Base-by-base conservation (phyloP, 768 basidiomycete genomes). In the Leccinum rimulosum region DNA sequence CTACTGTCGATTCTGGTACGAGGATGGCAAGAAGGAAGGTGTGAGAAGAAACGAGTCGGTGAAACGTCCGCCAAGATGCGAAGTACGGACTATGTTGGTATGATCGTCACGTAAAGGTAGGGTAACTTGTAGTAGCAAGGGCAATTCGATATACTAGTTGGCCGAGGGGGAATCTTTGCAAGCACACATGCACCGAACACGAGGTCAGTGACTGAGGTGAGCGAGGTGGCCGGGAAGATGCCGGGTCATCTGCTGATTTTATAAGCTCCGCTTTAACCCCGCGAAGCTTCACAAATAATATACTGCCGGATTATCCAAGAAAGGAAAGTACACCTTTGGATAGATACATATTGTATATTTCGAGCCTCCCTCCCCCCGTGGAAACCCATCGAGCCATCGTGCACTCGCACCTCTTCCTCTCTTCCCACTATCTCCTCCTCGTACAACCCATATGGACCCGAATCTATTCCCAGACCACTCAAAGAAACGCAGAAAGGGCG, bases 401-500 rank as follows among this genome's bases (percentile, higher is more conserved):
- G 56, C 57, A 47, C 58, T 60, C 59, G 6, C 57, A 64, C 69
- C 63, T 58, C 57, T 65, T 60, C 57, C 61, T 2, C 61, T 1
- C 50, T 51, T 27, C 48, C 63, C 56, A 40, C 54, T 58, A 59
- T 28, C 47, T 36, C 45, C 17, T 17, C 61, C 28, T 19, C 40
- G 22, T 53, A 33, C 45, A 43, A 8, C 7, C 28, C 27, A 4
- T 22, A 73, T 73, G 72, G 72, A 73, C 19, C 60, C 62, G 14
- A 57, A 25, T 8, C 15, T 66, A 19, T 70, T 70, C 45, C 64
- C 76, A 4, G 73, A 69, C 59, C 74, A 77, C 3, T 60, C 75
- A 2, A 86, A 85, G 74, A 86, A 85, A 68, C 79, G 84, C 35
- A 77, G 85, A 70, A 86, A 86, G 62, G 89, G 89, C 40, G 88